Evolutionary conservation across 305 asterid species (phyloP).

Genomic region (Rubia tinctorum): DNA sequence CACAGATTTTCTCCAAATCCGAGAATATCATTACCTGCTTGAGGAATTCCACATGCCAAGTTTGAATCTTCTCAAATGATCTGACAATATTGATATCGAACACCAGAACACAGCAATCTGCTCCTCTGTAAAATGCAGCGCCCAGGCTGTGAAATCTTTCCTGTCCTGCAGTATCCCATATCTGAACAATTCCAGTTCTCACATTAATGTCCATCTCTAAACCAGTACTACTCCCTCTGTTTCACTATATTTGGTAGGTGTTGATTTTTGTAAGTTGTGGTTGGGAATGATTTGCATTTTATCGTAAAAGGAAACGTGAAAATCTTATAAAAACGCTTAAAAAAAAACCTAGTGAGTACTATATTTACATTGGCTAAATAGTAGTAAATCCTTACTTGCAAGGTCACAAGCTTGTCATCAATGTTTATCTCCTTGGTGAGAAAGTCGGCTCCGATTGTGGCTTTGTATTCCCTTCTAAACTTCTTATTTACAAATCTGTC

Average conservation of each 20-base stretch:
- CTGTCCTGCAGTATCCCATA: slow-evolving; percentile 42
- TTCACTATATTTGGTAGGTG: no score
- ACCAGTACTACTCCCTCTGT: background rate
- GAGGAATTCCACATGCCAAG: slow-evolving; percentile 34
- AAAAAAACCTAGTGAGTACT: no score
- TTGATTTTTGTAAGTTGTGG: no score
- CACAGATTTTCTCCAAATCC: no score
- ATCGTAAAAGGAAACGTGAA: no score
- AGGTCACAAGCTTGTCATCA: slow-evolving; percentile 58
- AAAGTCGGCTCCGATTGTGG: slow-evolving; percentile 77
- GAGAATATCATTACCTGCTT: slow-evolving; percentile 18
- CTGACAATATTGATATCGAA: slow-evolving; percentile 28
- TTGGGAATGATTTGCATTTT: no score
- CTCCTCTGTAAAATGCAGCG: slow-evolving; percentile 31
- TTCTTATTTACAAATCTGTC: slow-evolving; percentile 65
- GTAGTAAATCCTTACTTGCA: slow-evolving; percentile 39
- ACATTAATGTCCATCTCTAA: background rate
- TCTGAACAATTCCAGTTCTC: slow-evolving; percentile 14
- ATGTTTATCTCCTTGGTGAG: slow-evolving; percentile 64
- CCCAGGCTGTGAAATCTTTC: slow-evolving; percentile 35
- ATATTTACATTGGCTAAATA: no score
- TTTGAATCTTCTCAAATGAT: slow-evolving; percentile 30
- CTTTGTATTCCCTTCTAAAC: slow-evolving; percentile 64
- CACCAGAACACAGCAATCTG: slow-evolving; percentile 33
- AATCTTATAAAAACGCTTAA: no score